A percentile compares a stretch with the other conserved stretches of the same genome.
Conservation (phyloP, 1,284 basidiomycete species). For the Cryptococcus sp. region DNA sequence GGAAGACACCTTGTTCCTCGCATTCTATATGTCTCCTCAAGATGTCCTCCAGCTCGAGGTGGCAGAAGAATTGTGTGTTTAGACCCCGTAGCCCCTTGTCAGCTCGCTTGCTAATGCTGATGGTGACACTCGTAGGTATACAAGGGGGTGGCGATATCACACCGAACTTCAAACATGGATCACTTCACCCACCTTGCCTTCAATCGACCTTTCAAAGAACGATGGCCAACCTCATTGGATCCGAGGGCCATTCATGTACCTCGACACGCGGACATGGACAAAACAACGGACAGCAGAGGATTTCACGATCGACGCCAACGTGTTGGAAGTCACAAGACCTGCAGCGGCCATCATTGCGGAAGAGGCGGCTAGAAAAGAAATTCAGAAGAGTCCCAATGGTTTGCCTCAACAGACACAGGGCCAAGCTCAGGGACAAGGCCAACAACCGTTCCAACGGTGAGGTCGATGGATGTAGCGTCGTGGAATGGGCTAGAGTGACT, state of each 20-base stretch:
- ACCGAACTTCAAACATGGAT: conserved; percentile 95
- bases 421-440: neutral
- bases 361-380: conserved; percentile 35
- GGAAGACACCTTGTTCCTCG: conserved; percentile 97
- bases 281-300: conserved; percentile 45
- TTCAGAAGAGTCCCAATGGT: conserved; percentile 27
- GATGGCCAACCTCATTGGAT: conserved; percentile 31
- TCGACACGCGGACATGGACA: conserved; percentile 47
- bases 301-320: conserved; percentile 41
- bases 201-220: conserved; percentile 31
- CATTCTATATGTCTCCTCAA: conserved; percentile 94
- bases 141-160: conserved; percentile 97
- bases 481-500: conserved; percentile 1
- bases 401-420: neutral
- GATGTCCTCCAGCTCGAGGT: conserved; percentile 88
- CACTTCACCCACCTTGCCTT: conserved; percentile 57
- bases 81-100: neutral
- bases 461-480: neutral
- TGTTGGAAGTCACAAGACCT: conserved; percentile 42
- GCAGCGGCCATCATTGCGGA: conserved; percentile 34
- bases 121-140: conserved; percentile 63
- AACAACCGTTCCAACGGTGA: conserved; percentile 10
- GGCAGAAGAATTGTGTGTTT: conserved; percentile 86
- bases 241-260: conserved; percentile 49
- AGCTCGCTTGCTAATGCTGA: neutral